A percentile compares a stretch with the other conserved stretches of the same genome.
These are phyloP conservation scores for Laburnicola sp. DNA, from an alignment of 2,329 filamentous ascomycete genomes.

Conservation along the genomic window DNA sequence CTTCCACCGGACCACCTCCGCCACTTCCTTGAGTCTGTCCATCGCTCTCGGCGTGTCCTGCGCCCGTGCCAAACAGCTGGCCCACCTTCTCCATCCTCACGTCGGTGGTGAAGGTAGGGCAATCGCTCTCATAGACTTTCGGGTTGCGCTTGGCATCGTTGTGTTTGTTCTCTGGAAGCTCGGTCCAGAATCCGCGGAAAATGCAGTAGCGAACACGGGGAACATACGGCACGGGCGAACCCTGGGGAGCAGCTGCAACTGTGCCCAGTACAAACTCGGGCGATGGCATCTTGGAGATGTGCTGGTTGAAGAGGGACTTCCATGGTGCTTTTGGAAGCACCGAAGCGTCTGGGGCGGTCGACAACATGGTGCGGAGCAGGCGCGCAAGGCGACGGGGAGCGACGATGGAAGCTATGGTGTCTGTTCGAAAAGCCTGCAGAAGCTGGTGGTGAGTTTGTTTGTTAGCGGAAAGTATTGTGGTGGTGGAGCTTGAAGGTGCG, in stretches of 20 bases:
- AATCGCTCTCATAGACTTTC: slow-evolving; percentile 70
- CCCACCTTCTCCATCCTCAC: slow-evolving; percentile 80
- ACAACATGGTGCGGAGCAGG: slow-evolving; percentile 51
- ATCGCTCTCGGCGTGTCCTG: slow-evolving; percentile 50
- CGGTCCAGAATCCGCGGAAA: slow-evolving; percentile 81
- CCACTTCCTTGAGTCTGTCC: slow-evolving; percentile 56
- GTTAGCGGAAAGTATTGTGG: neutral
- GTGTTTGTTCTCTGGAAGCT: slow-evolving; percentile 70
- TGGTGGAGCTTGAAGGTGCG: slow-evolving; percentile 5
- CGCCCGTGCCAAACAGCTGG: slow-evolving; percentile 64
- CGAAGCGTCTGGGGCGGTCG: slow-evolving; percentile 45
- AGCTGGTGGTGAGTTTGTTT: slow-evolving; percentile 1
- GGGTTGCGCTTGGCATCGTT: slow-evolving; percentile 76
- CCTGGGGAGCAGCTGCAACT: slow-evolving; percentile 48
- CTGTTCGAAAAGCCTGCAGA: neutral
- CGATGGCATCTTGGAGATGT: slow-evolving; percentile 53
- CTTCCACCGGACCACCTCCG: slow-evolving; percentile 74
- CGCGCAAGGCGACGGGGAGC: slow-evolving; percentile 45
- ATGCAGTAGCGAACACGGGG: slow-evolving; percentile 76
- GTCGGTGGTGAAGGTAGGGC: slow-evolving; percentile 85
- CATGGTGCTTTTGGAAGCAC: slow-evolving; percentile 54
- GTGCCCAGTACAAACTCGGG: slow-evolving; percentile 58
- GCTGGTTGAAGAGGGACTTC: slow-evolving; percentile 54
- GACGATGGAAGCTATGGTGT: slow-evolving; percentile 46
- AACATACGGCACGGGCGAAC: slow-evolving; percentile 47